A percentile compares a stretch with the other conserved stretches of the same genome.
Evolutionary conservation across 1,284 basidiomycete genomes (phyloP).

Genomic region (Cutaneotrichosporon cyanovorans): DNA sequence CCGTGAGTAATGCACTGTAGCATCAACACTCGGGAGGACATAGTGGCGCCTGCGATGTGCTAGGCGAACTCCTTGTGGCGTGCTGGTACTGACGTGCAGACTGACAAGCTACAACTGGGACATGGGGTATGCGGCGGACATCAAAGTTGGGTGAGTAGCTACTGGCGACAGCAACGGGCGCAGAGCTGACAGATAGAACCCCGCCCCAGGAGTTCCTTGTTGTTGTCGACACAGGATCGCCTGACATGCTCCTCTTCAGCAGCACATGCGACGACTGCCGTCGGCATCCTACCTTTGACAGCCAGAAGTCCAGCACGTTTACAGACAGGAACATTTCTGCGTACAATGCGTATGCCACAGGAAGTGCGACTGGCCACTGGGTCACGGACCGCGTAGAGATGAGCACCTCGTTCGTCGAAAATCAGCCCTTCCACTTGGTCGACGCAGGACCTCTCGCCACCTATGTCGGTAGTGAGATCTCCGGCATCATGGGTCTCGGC

Average conservation of each 20-base stretch:
- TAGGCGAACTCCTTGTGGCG: no score
- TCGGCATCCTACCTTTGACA: conserved; percentile 17
- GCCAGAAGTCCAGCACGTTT: conserved; percentile 14
- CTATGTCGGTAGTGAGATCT: conserved; percentile 13
- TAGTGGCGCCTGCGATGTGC: no score
- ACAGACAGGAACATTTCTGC: conserved; percentile 47
- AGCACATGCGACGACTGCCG: conserved; percentile 45
- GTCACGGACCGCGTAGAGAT: conserved; percentile 64
- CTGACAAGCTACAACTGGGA: conserved; percentile 11
- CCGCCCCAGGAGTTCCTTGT: conserved; percentile 80
- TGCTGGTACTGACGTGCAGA: neutral
- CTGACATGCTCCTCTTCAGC: conserved; percentile 85
- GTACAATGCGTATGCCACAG: conserved; percentile 68
- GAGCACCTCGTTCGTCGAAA: conserved; percentile 61
- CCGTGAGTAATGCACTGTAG: neutral
- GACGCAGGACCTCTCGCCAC: conserved; percentile 26
- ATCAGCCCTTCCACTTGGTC: conserved; percentile 52
- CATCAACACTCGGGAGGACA: no score
- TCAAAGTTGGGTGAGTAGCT: conserved; percentile 1
- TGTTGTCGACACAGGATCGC: conserved; percentile 75
- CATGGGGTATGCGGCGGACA: conserved; percentile 14
- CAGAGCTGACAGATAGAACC: conserved; percentile 24
- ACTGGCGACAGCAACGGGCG: neutral
- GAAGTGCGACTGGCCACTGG: conserved; percentile 59
- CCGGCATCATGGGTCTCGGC: conserved; percentile 44